Conservation (phyloP, 345 rosid species). For the Geranium brycei region DNA sequence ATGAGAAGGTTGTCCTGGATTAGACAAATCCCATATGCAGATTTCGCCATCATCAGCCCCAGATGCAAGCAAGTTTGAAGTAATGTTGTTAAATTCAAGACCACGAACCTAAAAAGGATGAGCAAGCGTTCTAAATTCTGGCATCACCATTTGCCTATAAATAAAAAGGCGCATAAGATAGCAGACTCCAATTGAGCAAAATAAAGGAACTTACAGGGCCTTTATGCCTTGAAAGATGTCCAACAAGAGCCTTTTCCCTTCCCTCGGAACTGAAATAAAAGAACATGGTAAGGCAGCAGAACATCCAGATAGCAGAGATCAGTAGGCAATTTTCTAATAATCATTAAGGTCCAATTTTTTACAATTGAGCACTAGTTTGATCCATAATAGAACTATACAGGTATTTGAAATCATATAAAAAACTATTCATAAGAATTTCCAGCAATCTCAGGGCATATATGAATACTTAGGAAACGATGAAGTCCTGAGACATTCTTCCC, state of each 20-base stretch:
- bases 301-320: not conserved
- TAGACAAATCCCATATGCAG: conserved; percentile 84
- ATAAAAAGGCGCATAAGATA: not conserved
- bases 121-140: conserved; percentile 1
- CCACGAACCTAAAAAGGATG: conserved; percentile 70
- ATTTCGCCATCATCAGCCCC: conserved; percentile 98
- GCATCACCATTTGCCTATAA: conserved; percentile 2
- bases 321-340: not conserved
- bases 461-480: too few species aligned
- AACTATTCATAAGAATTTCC: too few species aligned
- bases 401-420: too few species aligned
- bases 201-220: conserved; percentile 72
- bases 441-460: too few species aligned
- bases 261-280: conserved; percentile 42
- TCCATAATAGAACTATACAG: too few species aligned
- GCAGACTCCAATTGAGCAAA: not conserved
- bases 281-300: not conserved
- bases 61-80: conserved; percentile 84
- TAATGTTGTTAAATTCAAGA: conserved; percentile 71
- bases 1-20: conserved; percentile 68
- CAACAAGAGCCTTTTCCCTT: conserved; percentile 49
- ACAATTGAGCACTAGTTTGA: too few species aligned
- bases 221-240: conserved; percentile 68
- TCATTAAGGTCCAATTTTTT: not conserved
- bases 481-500: too few species aligned